phyloP scores from a whole-genome alignment of 31 red algal genomes.

The Porphyra umbilicalis region DNA sequence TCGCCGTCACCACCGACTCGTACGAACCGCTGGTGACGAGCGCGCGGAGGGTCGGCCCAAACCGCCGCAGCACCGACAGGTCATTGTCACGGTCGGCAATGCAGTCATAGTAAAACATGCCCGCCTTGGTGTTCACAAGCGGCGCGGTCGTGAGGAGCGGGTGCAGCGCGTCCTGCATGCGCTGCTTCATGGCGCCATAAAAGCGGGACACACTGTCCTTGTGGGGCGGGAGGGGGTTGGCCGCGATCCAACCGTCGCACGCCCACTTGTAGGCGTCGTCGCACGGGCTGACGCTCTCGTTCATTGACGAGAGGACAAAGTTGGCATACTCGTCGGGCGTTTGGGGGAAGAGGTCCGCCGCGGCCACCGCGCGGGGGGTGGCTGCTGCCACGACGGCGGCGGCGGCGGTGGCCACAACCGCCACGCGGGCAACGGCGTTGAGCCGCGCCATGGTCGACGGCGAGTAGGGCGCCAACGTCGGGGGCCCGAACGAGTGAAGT shows the following conservation, averaged over 20 bases:
- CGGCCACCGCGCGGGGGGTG: neutral
- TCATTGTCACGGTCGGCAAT: neutral
- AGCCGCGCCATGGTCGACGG: no score
- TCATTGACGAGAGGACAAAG: slow-evolving; percentile 56
- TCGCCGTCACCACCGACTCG: slow-evolving; percentile 3
- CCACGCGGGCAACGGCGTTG: no score
- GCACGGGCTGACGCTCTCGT: slow-evolving; percentile 75
- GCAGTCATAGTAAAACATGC: slow-evolving; percentile 62
- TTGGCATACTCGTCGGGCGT: slow-evolving; percentile 15
- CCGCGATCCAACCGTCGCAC: slow-evolving; percentile 75
- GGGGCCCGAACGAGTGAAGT: no score
- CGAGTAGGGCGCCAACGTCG: no score
- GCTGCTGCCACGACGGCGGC: neutral
- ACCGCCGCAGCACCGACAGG: neutral
- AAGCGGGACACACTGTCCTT: slow-evolving; percentile 41
- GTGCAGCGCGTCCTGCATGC: slow-evolving; percentile 36
- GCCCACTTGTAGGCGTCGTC: slow-evolving; percentile 81
- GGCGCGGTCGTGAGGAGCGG: slow-evolving; percentile 30
- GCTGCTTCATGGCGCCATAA: slow-evolving; percentile 40
- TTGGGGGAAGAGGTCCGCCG: neutral
- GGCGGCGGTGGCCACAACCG: neutral
- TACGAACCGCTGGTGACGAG: neutral
- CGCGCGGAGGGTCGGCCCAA: neutral
- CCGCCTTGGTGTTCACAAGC: slow-evolving; percentile 13
- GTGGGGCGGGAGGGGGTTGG: slow-evolving; percentile 28